Conservation (phyloP, 371 early-diverging fungal species). For the Syncephalastrum racemosum region DNA sequence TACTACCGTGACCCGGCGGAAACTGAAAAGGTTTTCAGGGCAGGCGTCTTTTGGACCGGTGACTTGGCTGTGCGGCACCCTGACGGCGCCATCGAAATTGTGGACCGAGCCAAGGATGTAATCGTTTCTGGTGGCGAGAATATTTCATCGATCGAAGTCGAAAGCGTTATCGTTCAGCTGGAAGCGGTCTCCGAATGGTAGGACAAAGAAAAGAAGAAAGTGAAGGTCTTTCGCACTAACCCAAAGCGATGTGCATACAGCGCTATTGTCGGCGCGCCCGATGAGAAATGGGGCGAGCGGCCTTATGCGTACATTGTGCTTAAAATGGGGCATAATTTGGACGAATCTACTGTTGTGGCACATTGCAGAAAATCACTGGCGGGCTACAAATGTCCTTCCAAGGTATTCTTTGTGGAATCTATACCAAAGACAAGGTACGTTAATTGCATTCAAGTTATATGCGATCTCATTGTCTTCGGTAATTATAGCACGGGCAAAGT, state of each 20-base stretch:
- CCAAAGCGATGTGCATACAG: slow-evolving; percentile 14
- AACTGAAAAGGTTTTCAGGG: slow-evolving; percentile 59
- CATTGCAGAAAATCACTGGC: slow-evolving; percentile 54
- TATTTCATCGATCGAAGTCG: slow-evolving; percentile 71
- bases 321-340: slow-evolving; percentile 34
- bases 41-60: slow-evolving; percentile 70
- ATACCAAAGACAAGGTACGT: slow-evolving; percentile 36
- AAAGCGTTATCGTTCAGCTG: slow-evolving; percentile 57
- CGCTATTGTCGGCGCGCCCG: slow-evolving; percentile 63
- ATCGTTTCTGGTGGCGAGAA: slow-evolving; percentile 79
- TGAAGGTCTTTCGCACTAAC: neutral
- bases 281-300: slow-evolving; percentile 71
- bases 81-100: slow-evolving; percentile 66
- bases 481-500: slow-evolving; percentile 26
- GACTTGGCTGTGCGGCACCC: slow-evolving; percentile 67
- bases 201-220: neutral
- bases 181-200: slow-evolving; percentile 62
- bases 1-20: slow-evolving; percentile 58
- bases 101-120: slow-evolving; percentile 70
- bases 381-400: slow-evolving; percentile 46
- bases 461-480: neutral
- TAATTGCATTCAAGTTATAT: neutral
- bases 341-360: slow-evolving; percentile 33
- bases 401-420: slow-evolving; percentile 23
- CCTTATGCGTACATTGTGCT: slow-evolving; percentile 66